Evolutionary conservation across 495 filamentous ascomycete species (phyloP).

Genomic region (Choiromyces venosus): DNA sequence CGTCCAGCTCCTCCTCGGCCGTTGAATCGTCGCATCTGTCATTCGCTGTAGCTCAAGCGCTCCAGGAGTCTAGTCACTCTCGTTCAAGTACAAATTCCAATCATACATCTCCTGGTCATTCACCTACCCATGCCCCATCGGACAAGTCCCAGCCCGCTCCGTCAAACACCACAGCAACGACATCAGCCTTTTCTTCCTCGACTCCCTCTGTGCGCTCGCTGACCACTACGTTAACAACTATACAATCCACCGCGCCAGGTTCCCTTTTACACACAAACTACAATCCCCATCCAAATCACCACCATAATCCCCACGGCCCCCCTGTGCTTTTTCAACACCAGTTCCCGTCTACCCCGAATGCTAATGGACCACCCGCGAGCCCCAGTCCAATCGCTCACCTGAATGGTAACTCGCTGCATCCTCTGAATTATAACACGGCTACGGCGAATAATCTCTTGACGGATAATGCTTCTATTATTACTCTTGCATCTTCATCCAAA

Average conservation of each 20-base stretch:
- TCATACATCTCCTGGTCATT: conserved; percentile 40
- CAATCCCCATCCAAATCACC: conserved; percentile 49
- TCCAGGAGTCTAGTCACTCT: conserved; percentile 20
- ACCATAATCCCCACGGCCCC: conserved; percentile 50
- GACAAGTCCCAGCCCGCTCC: conserved; percentile 41
- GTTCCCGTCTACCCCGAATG: conserved; percentile 89
- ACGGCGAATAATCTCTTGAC: conserved; percentile 89
- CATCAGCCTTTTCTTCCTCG: conserved; percentile 78
- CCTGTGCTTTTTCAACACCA: conserved; percentile 79
- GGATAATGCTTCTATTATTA: conserved; percentile 93
- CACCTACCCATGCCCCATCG: conserved; percentile 44
- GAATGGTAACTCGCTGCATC: conserved; percentile 49
- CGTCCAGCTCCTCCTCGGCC: conserved; percentile 20
- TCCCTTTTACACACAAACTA: conserved; percentile 46
- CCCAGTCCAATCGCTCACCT: conserved; percentile 44
- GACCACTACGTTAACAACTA: conserved; percentile 91
- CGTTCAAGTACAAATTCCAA: conserved; percentile 16
- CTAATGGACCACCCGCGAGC: conserved; percentile 60
- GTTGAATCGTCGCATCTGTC: conserved; percentile 27
- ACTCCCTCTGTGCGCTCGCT: conserved; percentile 85
- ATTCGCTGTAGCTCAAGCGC: conserved; percentile 11
- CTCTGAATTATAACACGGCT: conserved; percentile 76
- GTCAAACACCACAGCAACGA: conserved; percentile 49
- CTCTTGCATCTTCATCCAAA: conserved; percentile 92
- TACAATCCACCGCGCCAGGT: conserved; percentile 73